A percentile compares a stretch with the other conserved stretches of the same genome.
These are phyloP conservation scores for Sarocladium brachiariae DNA, from an alignment of 2,329 filamentous ascomycete species.

Conservation along the genomic window DNA sequence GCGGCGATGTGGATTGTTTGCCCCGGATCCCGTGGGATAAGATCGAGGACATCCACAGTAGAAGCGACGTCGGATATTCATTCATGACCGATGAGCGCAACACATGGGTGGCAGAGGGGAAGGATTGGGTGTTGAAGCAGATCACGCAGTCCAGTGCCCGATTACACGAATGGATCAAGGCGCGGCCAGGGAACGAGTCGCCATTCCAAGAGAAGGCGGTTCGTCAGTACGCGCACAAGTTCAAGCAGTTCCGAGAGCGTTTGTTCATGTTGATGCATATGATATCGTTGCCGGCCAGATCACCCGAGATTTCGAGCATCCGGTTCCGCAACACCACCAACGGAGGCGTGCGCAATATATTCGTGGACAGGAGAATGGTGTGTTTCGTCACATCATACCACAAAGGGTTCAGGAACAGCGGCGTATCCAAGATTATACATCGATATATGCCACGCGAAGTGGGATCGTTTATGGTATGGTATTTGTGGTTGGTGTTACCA, in stretches of 20 bases:
- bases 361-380: not conserved
- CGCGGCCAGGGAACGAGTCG: not conserved
- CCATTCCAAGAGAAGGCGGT: not conserved
- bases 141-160: not conserved
- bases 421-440: not conserved
- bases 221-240: not conserved
- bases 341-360: not conserved
- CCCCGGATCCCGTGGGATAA: not conserved
- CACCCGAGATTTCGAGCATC: not conserved
- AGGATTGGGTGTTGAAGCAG: conserved; percentile 1
- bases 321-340: not conserved
- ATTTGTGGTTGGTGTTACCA: not conserved
- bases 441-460: not conserved
- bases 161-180: conserved; percentile 1
- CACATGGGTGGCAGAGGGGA: not conserved
- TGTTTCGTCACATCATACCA: not conserved
- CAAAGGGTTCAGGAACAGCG: not conserved
- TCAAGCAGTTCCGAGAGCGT: not conserved
- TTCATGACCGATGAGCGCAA: not conserved
- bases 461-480: not conserved
- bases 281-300: not conserved
- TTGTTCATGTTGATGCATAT: not conserved
- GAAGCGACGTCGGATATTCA: not conserved
- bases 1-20: not conserved
- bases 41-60: not conserved